Evolutionary conservation across 2,329 filamentous ascomycete species (phyloP).

Genomic region (Alternaria ethzedia): DNA sequence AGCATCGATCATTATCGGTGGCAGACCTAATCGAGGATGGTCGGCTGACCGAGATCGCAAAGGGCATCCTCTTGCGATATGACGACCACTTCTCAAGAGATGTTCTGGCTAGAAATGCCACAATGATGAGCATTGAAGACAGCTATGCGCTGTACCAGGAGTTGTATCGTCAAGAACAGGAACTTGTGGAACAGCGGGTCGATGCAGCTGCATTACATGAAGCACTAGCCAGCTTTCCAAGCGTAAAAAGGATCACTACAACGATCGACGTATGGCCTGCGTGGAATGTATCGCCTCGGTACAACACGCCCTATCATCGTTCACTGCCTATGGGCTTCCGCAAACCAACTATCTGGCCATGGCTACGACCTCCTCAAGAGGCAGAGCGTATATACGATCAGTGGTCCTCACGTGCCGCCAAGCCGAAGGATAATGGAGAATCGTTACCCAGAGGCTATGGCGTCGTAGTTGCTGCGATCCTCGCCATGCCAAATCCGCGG

Average conservation of each 20-base stretch:
- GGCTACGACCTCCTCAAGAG: background rate
- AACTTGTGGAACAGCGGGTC: conserved; percentile 30
- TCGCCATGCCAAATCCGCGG: conserved; percentile 28
- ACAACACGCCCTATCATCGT: conserved; percentile 54
- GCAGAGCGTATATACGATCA: background rate
- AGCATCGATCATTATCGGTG: conserved; percentile 12
- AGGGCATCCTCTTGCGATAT: conserved; percentile 19
- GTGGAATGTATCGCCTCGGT: conserved; percentile 44
- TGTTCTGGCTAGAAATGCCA: conserved; percentile 20
- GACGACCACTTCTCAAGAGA: conserved; percentile 19
- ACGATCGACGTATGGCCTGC: conserved; percentile 51
- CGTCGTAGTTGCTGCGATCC: conserved; percentile 28
- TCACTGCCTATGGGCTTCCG: conserved; percentile 50
- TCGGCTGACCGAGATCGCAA: conserved; percentile 22
- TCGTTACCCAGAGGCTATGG: conserved; percentile 39
- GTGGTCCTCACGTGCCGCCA: background rate
- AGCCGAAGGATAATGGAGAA: background rate
- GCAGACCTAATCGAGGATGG: conserved; percentile 18
- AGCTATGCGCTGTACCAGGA: conserved; percentile 38
- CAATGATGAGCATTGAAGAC: conserved; percentile 29
- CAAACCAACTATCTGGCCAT: conserved; percentile 47
- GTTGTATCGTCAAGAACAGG: conserved; percentile 44
- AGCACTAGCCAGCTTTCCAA: conserved; percentile 45
- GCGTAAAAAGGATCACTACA: conserved; percentile 47
- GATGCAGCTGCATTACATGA: conserved; percentile 45